phyloP scores from a whole-genome alignment of 257 asterid genomes.

The Lycium ferocissimum region DNA sequence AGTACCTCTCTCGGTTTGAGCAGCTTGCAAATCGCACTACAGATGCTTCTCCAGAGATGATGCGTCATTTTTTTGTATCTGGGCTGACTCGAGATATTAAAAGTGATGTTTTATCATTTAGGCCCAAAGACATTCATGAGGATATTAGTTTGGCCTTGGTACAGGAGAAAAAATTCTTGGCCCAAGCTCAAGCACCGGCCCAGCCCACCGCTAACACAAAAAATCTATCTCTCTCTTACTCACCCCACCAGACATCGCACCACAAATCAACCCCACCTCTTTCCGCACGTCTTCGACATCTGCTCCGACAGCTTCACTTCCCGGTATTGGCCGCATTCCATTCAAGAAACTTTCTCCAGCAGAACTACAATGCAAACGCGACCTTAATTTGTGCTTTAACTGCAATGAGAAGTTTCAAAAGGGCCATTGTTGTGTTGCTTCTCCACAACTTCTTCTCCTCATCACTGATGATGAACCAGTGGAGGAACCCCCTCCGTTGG shows the following conservation, averaged over 20 bases:
- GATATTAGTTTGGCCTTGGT: not conserved
- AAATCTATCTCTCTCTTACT: not conserved
- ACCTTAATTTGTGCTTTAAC: not conserved
- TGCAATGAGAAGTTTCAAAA: not conserved
- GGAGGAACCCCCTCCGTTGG: too few relatives aligned
- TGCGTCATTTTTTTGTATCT: not conserved
- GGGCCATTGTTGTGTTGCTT: not conserved
- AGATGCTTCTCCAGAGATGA: not conserved
- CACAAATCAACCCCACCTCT: not conserved
- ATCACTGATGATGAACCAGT: not conserved
- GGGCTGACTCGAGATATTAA: not conserved
- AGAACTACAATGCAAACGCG: not conserved
- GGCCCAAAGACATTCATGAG: constrained; percentile 4
- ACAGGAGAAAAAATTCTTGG: not conserved
- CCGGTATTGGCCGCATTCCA: not conserved
- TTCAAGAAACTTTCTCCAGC: not conserved
- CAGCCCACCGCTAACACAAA: not conserved
- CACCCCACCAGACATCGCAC: not conserved
- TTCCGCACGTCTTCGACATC: not conserved
- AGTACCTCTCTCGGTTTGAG: not conserved
- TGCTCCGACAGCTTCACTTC: not conserved
- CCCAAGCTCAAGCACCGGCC: not conserved
- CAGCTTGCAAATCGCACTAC: not conserved
- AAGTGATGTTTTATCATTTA: not conserved
- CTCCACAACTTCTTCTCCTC: not conserved